Percentiles rank a stretch among this genome's conserved stretches.
Evolutionary conservation across 306 rosid species (phyloP).

Genomic region (Macrotyloma uniflorum): DNA sequence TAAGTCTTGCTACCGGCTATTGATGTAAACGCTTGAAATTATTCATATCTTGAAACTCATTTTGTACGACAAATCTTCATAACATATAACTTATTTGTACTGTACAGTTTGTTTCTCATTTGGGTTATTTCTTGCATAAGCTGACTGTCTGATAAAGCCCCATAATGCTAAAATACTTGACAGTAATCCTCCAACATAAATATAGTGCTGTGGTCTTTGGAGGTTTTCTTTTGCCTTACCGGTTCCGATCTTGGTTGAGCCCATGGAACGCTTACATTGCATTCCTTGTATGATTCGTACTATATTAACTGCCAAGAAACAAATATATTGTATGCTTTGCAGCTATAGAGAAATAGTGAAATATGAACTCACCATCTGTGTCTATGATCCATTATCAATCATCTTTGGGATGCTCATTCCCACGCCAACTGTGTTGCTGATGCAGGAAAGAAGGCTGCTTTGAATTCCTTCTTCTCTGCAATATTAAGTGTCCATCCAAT

Average conservation of each 20-base stretch:
- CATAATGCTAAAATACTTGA: not conserved
- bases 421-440: constrained; percentile 57
- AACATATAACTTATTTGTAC: not conserved
- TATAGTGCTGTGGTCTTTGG: not conserved
- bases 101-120: not conserved
- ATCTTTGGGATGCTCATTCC: constrained; percentile 53
- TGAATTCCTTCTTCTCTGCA: constrained; percentile 51
- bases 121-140: not conserved
- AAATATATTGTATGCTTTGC: not conserved
- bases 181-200: not conserved
- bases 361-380: constrained; percentile 46
- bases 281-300: no score
- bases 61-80: not conserved
- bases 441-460: constrained; percentile 55
- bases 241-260: no score
- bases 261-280: no score
- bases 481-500: constrained; percentile 62
- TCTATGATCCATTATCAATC: constrained; percentile 49
- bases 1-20: not conserved
- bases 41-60: not conserved
- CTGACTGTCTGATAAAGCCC: not conserved
- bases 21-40: constrained; percentile 18
- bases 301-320: no score
- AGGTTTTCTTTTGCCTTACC: not conserved
- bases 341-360: not conserved